Base-by-base conservation (phyloP, 2,329 filamentous ascomycete genomes). In the Aureobasidium sp. region DNA sequence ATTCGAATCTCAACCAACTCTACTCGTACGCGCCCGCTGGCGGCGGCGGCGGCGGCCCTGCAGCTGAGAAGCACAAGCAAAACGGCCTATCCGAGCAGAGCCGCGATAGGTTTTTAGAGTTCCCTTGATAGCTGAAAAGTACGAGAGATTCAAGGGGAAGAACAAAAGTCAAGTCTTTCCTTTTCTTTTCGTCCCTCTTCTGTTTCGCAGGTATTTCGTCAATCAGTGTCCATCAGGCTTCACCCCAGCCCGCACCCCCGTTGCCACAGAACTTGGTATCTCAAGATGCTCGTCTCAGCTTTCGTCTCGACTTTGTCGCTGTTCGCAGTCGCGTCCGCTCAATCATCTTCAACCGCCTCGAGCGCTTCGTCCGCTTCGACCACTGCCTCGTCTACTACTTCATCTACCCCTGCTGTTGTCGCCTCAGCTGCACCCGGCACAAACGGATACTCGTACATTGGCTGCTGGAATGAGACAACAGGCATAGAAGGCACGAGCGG, bases 401-500 rank as follows among this genome's bases (percentile, higher is more conserved):
- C 63, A 22, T 58, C 55, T 24, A 25, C 27, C 3, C 11, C 61
- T 14, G 57, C 62, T 58, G 38, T 63, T 56, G 10, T 39, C 59
- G 6, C 44, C 10, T 12, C 25, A 14, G 37, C 19, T 27, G 53
- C 41, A n/a, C 22, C 53, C 11, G 55, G 57, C 25, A 21, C 37
- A 6, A 32, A 52, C 14, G 61, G 62, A 38, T 81, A 79, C 66
- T 57, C 52, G 14, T 81, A 81, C 65, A 62, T 66, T n/a, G 79
- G 79, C 53, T 83, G 80, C 68, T 81, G 68, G 68, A 79, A 79
- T 59, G 79, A 83, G 62, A 80, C 79, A 2, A 74, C 70, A n/a
- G 51, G 55, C 12, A 41, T 62, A 25, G 21, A 53, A 3, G 67
- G 68, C 34, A 61, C 77, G 12, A 68, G 68, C 24, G 68, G 68